phyloP scores from a whole-genome alignment of 495 filamentous ascomycete species.

The Beverwykella pulmonaria region DNA sequence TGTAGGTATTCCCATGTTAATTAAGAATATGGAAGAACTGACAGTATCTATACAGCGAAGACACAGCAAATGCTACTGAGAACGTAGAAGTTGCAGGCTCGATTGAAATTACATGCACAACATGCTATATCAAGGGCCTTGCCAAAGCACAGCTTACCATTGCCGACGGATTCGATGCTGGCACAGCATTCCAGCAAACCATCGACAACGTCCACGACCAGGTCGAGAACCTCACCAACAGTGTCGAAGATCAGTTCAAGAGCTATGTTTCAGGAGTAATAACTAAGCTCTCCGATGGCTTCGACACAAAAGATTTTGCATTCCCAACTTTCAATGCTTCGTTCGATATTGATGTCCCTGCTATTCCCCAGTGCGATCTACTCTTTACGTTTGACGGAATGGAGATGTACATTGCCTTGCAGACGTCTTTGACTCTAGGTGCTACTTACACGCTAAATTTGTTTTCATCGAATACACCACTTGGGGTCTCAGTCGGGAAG shows the following conservation, averaged over 20 bases:
- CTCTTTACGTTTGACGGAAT: constrained; percentile 54
- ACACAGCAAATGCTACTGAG: background rate
- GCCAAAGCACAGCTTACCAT: constrained; percentile 50
- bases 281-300: constrained; percentile 25
- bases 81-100: constrained; percentile 4
- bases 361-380: constrained; percentile 50
- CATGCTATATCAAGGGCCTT: constrained; percentile 56
- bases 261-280: constrained; percentile 15
- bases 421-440: constrained; percentile 49
- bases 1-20: constrained; percentile 2
- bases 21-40: background rate
- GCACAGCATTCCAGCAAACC: constrained; percentile 44
- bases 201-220: constrained; percentile 44
- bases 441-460: constrained; percentile 56
- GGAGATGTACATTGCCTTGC: constrained; percentile 57
- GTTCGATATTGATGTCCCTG: constrained; percentile 42
- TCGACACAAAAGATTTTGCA: constrained; percentile 46
- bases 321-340: constrained; percentile 45
- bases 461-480: constrained; percentile 50
- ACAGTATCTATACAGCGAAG: background rate
- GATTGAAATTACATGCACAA: constrained; percentile 53
- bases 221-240: constrained; percentile 31
- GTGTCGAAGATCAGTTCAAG: constrained; percentile 20
- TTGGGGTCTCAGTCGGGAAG: constrained; percentile 46
- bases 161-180: constrained; percentile 48